Base-by-base conservation (phyloP, 441 rosid genomes). In the Pelargonium cotyledonis region DNA sequence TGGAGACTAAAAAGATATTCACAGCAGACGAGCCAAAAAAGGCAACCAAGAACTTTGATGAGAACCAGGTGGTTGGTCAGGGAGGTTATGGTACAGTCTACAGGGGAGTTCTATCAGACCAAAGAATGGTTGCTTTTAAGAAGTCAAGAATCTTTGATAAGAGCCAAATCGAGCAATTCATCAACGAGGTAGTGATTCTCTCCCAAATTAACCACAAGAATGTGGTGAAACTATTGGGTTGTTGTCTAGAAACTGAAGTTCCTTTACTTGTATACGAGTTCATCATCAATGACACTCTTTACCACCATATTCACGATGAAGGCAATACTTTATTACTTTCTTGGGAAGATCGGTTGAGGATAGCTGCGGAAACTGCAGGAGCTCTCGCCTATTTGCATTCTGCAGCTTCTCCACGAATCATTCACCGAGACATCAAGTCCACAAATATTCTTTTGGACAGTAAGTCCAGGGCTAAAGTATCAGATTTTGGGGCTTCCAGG, bases 401-500 rank as follows among this genome's bases (percentile, higher is more conserved):
- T 5, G 43, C 63, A 26, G 72, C 60, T 3, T 18, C 63, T 31
- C 72, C 72, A 6, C 72, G 66, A 14, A 69, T 69, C 38, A 69
- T 69, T 43, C 72, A 69, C 29, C 38, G 72, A 21, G 71, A 47
- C 44, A 51, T 68, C 29, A 68, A 68, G 65, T 68, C 71, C 21
- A 41, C 21, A 3, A 68, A 68, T 12, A 68, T 68, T 15, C 65
- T 68, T 11, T 26, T 70, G 29, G 73, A 70, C 35, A 47, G 57
- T 3, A 51, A 71, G 0, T 53, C 16, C 14, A 49, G 35, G 6
- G 69, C 69, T 5, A 71, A 71, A 15, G 60, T 69, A 6, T 73
- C 82, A 0, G 83, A 80, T 63, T 77, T 80, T 6, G 80, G 80
- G 6, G 78, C 83, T 29, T 80, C 83, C 3, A 72, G 77, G 8